Conservation (phyloP, 2,329 filamentous ascomycete genomes). For the Colletotrichum chrysophilum region DNA sequence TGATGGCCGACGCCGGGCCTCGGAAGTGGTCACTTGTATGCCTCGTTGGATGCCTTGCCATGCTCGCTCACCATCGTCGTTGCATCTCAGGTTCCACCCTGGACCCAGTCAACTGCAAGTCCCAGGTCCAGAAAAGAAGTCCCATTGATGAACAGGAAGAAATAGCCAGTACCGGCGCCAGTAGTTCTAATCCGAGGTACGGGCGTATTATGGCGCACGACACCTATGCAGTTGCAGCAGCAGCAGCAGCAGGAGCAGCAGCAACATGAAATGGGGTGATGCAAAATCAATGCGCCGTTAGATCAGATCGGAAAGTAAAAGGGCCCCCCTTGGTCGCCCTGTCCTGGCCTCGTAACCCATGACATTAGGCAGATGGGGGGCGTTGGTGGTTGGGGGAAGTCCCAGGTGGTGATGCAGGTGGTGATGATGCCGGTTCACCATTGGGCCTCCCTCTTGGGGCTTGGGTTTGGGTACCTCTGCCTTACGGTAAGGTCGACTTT, state of each 20-base stretch:
- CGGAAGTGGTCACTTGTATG: background rate
- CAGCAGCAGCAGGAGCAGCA: background rate
- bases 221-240: background rate
- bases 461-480: slow-evolving; percentile 15
- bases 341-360: background rate
- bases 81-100: slow-evolving; percentile 15
- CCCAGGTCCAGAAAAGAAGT: background rate
- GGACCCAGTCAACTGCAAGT: background rate
- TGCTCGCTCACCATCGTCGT: background rate
- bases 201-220: slow-evolving; percentile 2
- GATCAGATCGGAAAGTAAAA: slow-evolving; percentile 13
- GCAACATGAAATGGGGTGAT: slow-evolving; percentile 1
- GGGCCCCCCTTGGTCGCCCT: background rate
- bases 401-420: background rate
- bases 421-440: background rate
- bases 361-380: background rate
- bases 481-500: background rate
- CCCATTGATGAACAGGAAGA: background rate
- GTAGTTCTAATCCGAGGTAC: background rate
- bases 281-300: slow-evolving; percentile 20
- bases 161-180: background rate
- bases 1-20: background rate
- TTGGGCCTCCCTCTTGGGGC: background rate
- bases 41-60: slow-evolving; percentile 9
- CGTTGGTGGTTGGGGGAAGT: background rate